phyloP scores from a whole-genome alignment of 768 basidiomycete genomes.

The Lactarius pseudohatsudake region DNA sequence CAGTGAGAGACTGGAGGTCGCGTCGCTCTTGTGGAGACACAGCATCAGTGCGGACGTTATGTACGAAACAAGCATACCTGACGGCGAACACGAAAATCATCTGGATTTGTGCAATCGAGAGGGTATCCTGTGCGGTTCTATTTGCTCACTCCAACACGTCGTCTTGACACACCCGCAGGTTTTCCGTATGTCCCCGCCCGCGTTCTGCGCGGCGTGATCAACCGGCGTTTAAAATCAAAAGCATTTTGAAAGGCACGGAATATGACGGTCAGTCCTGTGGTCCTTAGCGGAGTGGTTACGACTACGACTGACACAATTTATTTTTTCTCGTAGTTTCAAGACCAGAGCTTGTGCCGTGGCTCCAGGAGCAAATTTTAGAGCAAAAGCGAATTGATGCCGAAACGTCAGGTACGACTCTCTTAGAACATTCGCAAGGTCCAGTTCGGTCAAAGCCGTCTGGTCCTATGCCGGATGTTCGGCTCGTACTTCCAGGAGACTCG shows the following conservation, averaged over 20 bases:
- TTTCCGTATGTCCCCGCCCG: constrained; percentile 53
- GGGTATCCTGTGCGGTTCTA: constrained; percentile 66
- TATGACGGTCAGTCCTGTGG: constrained; percentile 54
- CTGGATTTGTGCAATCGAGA: constrained; percentile 72
- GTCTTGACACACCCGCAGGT: constrained; percentile 37
- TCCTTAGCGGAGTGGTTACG: neutral
- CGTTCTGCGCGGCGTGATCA: constrained; percentile 58
- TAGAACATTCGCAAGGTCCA: constrained; percentile 40
- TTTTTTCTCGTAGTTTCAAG: constrained; percentile 45
- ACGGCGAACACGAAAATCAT: constrained; percentile 62
- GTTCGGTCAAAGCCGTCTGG: constrained; percentile 40
- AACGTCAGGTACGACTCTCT: constrained; percentile 55
- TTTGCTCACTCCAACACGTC: neutral
- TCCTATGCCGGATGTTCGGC: constrained; percentile 50
- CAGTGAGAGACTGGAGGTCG: constrained; percentile 76
- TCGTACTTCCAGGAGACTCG: constrained; percentile 63
- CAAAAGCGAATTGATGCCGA: constrained; percentile 72
- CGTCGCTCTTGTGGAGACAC: constrained; percentile 73
- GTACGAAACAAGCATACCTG: constrained; percentile 73
- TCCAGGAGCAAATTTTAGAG: constrained; percentile 75
- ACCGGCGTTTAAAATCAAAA: constrained; percentile 78
- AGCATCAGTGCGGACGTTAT: constrained; percentile 85
- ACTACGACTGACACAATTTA: constrained; percentile 13
- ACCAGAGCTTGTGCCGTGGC: constrained; percentile 70
- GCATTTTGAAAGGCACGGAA: constrained; percentile 75